Base-by-base conservation (phyloP, 768 basidiomycete species). In the Clitopilus hobsonii region DNA sequence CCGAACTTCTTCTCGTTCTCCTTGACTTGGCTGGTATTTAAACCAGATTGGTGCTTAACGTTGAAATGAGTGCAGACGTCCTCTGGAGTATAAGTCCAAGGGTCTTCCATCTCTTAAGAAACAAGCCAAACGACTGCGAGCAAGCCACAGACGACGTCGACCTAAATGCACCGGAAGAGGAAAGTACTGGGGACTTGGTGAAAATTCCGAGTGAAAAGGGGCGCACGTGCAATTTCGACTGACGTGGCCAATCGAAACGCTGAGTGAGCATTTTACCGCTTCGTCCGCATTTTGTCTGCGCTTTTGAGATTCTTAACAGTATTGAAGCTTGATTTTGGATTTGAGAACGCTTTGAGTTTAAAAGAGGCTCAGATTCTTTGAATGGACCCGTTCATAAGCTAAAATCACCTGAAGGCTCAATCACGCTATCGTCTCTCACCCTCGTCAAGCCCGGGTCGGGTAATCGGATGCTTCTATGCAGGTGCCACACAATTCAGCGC, bases 1-100 rank as follows among this genome's bases (percentile, higher is more conserved):
- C 94, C 94, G 65, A 94, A 94, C 24, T 89, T 65, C 59, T 86
- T 79, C 54, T 85, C 83, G 68, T 95, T 88, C 58, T 85, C 82
- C 45, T 79, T 76, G 41, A 83, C 91, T 68, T 89, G 86, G 41
- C 82, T 76, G 7, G 76, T 61, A 24, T 83, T 77, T 45, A 98
- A 78, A 53, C 94, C 94, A 30, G n/a, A n/a, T 65, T 69, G 13
- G 70, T 65, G 8, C 63, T 91, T 79, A 29, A 92, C 90, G 27
- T 74, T 68, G 68, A 85, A 96, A 70, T 89, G 81, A 58, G 83
- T 82, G 50, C 94, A 76, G 53, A 92, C 78, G 52, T 89, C 81
- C 52, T 82, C 67, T 6, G 88, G 80, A 38, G 84, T 74, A 61
- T 77, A 77, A 49, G 91, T 86, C 94, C 94, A 97, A 48, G 92